Percentiles rank a stretch among this genome's conserved stretches.
These are phyloP conservation scores for Phytophthora sp. DNA, from an alignment of 352 stramenopile species.

Conservation along the genomic window DNA sequence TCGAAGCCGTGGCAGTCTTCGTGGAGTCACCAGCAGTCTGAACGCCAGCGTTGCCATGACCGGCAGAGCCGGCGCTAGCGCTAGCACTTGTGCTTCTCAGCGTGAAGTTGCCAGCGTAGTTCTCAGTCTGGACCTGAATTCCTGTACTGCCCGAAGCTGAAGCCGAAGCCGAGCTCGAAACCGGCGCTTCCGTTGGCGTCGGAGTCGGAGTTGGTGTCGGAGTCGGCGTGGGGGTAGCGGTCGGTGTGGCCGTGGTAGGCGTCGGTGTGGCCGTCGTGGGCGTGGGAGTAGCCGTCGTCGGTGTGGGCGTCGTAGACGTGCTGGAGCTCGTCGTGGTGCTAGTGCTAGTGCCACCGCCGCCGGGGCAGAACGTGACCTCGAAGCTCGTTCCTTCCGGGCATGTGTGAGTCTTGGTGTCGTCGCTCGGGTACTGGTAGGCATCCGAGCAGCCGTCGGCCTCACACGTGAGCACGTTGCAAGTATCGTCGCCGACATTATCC, in stretches of 20 bases:
- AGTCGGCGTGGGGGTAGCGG: constrained; percentile 23
- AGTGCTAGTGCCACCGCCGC: constrained; percentile 43
- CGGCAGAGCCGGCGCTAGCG: constrained; percentile 19
- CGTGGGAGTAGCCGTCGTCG: constrained; percentile 20
- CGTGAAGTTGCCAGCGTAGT: constrained; percentile 36
- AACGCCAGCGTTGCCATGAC: constrained; percentile 23
- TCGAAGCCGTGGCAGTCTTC: constrained; percentile 5
- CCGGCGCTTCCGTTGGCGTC: constrained; percentile 31
- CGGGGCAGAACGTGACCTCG: constrained; percentile 72
- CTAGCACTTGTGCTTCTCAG: constrained; percentile 24
- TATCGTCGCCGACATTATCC: constrained; percentile 45
- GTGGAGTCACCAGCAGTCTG: constrained; percentile 17
- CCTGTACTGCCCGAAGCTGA: constrained; percentile 9
- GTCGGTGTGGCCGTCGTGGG: constrained; percentile 23
- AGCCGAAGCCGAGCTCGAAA: constrained; percentile 15
- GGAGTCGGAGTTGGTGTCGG: constrained; percentile 25
- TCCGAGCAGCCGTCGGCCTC: constrained; percentile 57
- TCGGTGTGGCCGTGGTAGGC: constrained; percentile 27
- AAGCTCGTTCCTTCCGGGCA: constrained; percentile 62
- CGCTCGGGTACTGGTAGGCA: constrained; percentile 63
- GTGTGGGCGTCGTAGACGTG: constrained; percentile 15
- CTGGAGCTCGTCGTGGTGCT: constrained; percentile 25
- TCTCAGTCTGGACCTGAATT: constrained; percentile 29
- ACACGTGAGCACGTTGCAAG: constrained; percentile 54
- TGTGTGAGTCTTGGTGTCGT: constrained; percentile 68